A percentile compares a stretch with the other conserved stretches of the same genome.
Conservation (phyloP, 306 rosid species). For the Lupinus albus region DNA sequence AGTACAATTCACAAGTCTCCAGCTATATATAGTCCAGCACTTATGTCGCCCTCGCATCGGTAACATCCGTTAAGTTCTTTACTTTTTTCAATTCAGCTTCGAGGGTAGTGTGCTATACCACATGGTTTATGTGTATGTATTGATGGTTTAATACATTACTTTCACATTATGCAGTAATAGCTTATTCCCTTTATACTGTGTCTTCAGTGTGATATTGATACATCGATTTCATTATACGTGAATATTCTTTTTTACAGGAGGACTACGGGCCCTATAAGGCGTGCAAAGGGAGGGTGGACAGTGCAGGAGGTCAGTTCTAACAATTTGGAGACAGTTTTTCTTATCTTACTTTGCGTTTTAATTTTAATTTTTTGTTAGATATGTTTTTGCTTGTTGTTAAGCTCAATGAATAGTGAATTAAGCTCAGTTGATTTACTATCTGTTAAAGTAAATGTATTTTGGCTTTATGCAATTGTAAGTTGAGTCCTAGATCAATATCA, state of each 20-base stretch:
- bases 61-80: slow-evolving; percentile 44
- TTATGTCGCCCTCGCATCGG: slow-evolving; percentile 74
- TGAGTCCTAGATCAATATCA: slow-evolving; percentile 21
- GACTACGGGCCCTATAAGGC: slow-evolving; percentile 91
- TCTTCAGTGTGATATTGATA: slow-evolving; percentile 25
- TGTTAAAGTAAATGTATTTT: neutral
- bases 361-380: slow-evolving; percentile 29
- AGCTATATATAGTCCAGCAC: slow-evolving; percentile 63
- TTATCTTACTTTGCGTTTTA: neutral
- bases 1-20: slow-evolving; percentile 76
- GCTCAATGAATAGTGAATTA: slow-evolving; percentile 38
- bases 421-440: slow-evolving; percentile 25
- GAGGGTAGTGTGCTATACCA: slow-evolving; percentile 9
- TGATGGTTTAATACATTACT: slow-evolving; percentile 27
- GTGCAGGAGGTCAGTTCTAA: slow-evolving; percentile 77
- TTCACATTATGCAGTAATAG: slow-evolving; percentile 29
- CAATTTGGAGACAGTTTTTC: slow-evolving; percentile 21
- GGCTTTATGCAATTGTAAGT: neutral
- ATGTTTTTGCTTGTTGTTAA: slow-evolving; percentile 30
- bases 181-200: slow-evolving; percentile 8
- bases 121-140: slow-evolving; percentile 12
- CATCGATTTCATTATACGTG: slow-evolving; percentile 23
- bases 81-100: slow-evolving; percentile 25
- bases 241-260: slow-evolving; percentile 61
- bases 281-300: slow-evolving; percentile 99